Base-by-base conservation (phyloP, 352 stramenopile genomes). In the Pythium insidiosum region DNA sequence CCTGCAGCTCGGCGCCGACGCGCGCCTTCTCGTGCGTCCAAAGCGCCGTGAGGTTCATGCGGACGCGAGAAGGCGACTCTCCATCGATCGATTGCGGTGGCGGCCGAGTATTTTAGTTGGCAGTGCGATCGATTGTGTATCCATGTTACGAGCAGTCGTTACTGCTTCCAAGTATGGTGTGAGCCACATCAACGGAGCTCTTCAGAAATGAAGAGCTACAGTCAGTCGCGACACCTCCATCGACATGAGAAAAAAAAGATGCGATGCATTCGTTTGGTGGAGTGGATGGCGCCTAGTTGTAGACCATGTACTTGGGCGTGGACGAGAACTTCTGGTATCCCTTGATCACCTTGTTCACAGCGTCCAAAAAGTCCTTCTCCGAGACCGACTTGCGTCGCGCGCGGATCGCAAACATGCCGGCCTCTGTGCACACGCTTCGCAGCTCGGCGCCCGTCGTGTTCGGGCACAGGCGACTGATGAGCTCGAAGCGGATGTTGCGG, bases 291-390 rank as follows among this genome's bases (percentile, higher is more conserved):
- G 23, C 23, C 45, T 95, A 98, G 61, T 98, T 98, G 76, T 98
- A 98, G 42, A 98, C 91, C 89, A 98, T 98, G 82, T 98, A 98
- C 79, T 99, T 99, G 23, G 97, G 96, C 56, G 97, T 99, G 28
- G 95, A 97, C 56, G 85, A 98, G 82, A 99, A 99, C 84, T 99
- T 99, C 63, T 99, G 97, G 86, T 99, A 99, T 50, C 96, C 96
- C 81, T 99, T 99, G 65, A 99, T 99, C 48, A 99, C 96, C 77
- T 99, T 99, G 74, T 99, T 98, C 47, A 99, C 96, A 43, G 94
- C 97, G 53, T 99, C 96, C 48, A 99, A 80, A 72, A 99, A 99
- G 68, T 99, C 97, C 63, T 99, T 98, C 63, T 99, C 96, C 52
- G 83, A 98, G 43, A 99, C 95, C 33, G 70, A 96, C 82, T 99